A percentile compares a stretch with the other conserved stretches of the same genome.
These are phyloP conservation scores for Camelina laxa DNA, from an alignment of 345 rosid species.

Conservation along the genomic window DNA sequence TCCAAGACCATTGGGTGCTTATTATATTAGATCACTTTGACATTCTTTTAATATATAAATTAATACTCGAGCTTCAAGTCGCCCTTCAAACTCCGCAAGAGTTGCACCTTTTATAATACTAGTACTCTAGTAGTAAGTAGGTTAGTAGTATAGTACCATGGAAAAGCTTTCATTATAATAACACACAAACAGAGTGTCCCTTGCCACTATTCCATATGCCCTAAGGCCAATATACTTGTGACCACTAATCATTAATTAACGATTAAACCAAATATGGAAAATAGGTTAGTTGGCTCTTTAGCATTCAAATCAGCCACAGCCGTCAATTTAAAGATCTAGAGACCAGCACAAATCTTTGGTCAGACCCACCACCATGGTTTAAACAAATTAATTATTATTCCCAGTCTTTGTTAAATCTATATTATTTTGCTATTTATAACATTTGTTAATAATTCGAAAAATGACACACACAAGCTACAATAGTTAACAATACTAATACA, in stretches of 20 bases:
- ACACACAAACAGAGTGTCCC: slow-evolving; percentile 33
- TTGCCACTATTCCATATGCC: slow-evolving; percentile 41
- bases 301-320: slow-evolving; percentile 41
- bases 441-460: background rate
- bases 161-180: slow-evolving; percentile 17
- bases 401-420: background rate
- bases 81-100: slow-evolving; percentile 41
- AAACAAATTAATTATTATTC: slow-evolving; percentile 20
- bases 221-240: slow-evolving; percentile 40
- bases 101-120: slow-evolving; percentile 18
- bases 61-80: slow-evolving; percentile 16
- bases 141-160: background rate
- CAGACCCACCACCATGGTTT: slow-evolving; percentile 43
- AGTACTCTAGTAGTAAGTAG: background rate
- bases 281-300: slow-evolving; percentile 44
- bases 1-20: slow-evolving; percentile 48
- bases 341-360: slow-evolving; percentile 45
- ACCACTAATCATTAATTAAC: slow-evolving; percentile 38
- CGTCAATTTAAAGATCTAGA: slow-evolving; percentile 47
- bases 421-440: background rate
- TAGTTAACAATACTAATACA: background rate
- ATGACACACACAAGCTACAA: background rate
- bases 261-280: slow-evolving; percentile 41
- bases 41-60: background rate
- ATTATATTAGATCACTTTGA: slow-evolving; percentile 11